phyloP scores from a whole-genome alignment of 2,329 filamentous ascomycete genomes.

The Teratosphaeria gauchensis region DNA sequence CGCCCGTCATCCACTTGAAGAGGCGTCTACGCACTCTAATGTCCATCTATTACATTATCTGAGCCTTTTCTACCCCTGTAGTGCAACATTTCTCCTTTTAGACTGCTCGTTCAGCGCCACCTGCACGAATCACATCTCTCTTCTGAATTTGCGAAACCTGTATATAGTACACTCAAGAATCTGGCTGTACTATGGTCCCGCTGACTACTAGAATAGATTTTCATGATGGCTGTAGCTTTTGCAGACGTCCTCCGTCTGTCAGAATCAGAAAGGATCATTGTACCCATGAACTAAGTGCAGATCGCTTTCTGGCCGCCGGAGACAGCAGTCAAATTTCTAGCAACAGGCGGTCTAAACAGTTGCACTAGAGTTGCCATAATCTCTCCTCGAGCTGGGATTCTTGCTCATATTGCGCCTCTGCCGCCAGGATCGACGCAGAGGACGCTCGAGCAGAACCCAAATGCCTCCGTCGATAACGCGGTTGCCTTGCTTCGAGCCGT shows the following conservation, averaged over 20 bases:
- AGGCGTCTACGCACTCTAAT: background rate
- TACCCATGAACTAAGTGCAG: background rate
- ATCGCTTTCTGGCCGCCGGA: constrained; percentile 1
- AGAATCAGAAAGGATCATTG: background rate
- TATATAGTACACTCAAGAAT: background rate
- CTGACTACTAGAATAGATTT: background rate
- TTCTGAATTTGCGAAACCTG: background rate
- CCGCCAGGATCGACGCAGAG: background rate
- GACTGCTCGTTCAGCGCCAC: background rate
- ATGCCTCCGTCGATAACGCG: background rate
- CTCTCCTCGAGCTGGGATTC: constrained; percentile 1
- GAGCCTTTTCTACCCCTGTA: too few relatives aligned
- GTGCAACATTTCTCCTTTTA: background rate
- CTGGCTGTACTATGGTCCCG: background rate
- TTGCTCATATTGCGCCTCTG: constrained; percentile 1
- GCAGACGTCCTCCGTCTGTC: background rate
- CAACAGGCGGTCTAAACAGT: background rate
- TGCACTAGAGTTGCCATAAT: constrained; percentile 1
- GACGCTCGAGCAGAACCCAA: background rate
- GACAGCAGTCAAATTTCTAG: background rate
- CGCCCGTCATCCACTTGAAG: background rate
- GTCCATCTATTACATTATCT: too few relatives aligned
- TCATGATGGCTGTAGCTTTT: background rate
- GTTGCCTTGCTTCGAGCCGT: background rate
- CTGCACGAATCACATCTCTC: background rate